Base-by-base conservation (phyloP, 2,329 filamentous ascomycete genomes). In the Phyllosticta paracitricarpa region DNA sequence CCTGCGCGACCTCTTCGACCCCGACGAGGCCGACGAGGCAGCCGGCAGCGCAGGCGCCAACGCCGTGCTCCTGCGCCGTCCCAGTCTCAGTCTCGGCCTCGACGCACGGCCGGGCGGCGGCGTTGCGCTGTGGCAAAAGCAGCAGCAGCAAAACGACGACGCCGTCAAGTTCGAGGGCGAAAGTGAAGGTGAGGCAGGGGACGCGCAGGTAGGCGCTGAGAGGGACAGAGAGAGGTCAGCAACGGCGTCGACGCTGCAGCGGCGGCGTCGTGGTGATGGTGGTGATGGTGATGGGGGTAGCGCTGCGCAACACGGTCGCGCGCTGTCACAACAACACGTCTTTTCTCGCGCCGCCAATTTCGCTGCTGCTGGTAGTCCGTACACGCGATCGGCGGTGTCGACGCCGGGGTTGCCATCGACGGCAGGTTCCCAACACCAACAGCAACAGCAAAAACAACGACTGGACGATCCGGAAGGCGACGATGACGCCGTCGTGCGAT, bases 1-100 rank as follows among this genome's bases (percentile, higher is more conserved):
- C 60, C 64, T 75, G 61, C 66, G 70, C 35, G 67, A 75, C 64
- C 62, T 73, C 19, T 72, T 76, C 62, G 70, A 69, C n/a, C 69
- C 71, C n/a, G 69, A 75, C 48, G 70, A 76, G 56, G 72, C 71
- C 59, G 70, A 5, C 12, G 40, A n/a, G 6, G 40, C 14, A 17
- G 40, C 1, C 40, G 14, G 3, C 12, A 7, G 7, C 17, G 12
- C 72, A 68, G 70, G 71, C 58, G 68, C 76, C 6, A 48, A 48
- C 60, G 70, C 73, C 67, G 66, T 68, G 65, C 68, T 70, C 25
- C 69, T 73, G 19, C 70, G 69, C 56, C 74, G 73, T 52, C 40
- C 40, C 3, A 48, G 40, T 17, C 40, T 48, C 17, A 73, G 57
- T 66, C 73, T 56, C 69, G 66, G 51, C 69, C 68, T 57, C 71